Evolutionary conservation across 805 yeast species (phyloP).

Genomic region (Crinitomyces ghanaensis): DNA sequence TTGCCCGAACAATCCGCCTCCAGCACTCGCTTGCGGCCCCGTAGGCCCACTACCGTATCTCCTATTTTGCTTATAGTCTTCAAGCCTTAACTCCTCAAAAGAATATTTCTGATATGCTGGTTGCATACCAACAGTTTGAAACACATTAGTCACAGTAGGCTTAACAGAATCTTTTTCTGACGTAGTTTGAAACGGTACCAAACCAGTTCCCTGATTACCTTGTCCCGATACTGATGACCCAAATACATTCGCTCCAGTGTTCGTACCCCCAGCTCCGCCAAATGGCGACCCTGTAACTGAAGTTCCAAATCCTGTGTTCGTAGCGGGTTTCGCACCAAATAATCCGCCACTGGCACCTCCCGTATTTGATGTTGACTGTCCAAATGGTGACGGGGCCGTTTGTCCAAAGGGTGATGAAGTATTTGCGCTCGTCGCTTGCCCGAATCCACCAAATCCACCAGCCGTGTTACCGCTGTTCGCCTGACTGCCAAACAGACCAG

Average conservation of each 20-base stretch:
- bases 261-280: slow-evolving; percentile 16
- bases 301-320: slow-evolving; percentile 21
- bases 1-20: slow-evolving; percentile 17
- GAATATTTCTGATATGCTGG: slow-evolving; percentile 78
- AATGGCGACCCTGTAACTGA: slow-evolving; percentile 16
- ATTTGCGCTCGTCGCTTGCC: slow-evolving; percentile 7
- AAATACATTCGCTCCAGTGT: slow-evolving; percentile 21
- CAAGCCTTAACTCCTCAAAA: slow-evolving; percentile 76
- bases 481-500: slow-evolving; percentile 20
- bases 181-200: slow-evolving; percentile 55
- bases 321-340: slow-evolving; percentile 16
- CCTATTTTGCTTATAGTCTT: slow-evolving; percentile 73
- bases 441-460: slow-evolving; percentile 15
- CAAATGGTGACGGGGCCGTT: slow-evolving; percentile 13
- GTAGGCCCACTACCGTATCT: slow-evolving; percentile 39
- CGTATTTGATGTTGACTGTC: slow-evolving; percentile 9
- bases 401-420: slow-evolving; percentile 5
- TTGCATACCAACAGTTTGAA: slow-evolving; percentile 74
- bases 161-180: slow-evolving; percentile 56
- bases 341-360: slow-evolving; percentile 11
- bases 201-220: slow-evolving; percentile 51
- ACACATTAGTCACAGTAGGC: slow-evolving; percentile 42
- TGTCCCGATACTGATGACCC: slow-evolving; percentile 20
- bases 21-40: slow-evolving; percentile 6
- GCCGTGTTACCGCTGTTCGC: slow-evolving; percentile 11